Evolutionary conservation across 176 grass and related monocot species (phyloP).

Genomic region (Alloteropsis semialata): DNA sequence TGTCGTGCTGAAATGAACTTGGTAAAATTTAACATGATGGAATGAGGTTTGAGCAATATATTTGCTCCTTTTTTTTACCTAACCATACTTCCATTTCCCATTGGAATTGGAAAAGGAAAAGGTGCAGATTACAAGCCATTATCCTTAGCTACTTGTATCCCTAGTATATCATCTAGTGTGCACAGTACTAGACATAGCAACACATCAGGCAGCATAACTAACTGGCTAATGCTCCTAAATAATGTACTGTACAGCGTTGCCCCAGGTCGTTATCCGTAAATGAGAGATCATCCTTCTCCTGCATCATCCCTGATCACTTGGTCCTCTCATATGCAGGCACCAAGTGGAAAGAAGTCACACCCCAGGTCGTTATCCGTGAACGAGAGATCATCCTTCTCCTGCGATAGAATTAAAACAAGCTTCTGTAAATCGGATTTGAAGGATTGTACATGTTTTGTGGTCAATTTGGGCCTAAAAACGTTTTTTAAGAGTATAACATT

Average conservation of each 20-base stretch:
- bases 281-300: too few species aligned
- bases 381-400: slow-evolving; percentile 71
- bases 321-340: slow-evolving; percentile 93
- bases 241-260: slow-evolving; percentile 16
- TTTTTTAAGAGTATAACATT: background rate
- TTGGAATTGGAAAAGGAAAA: slow-evolving; percentile 5
- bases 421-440: background rate
- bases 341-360: slow-evolving; percentile 77
- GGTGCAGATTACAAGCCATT: slow-evolving; percentile 29
- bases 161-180: slow-evolving; percentile 32
- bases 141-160: slow-evolving; percentile 19
- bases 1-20: background rate
- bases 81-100: slow-evolving; percentile 20
- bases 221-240: background rate
- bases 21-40: background rate
- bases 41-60: slow-evolving; percentile 6
- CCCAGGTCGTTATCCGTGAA: slow-evolving; percentile 68
- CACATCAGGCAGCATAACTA: slow-evolving; percentile 21
- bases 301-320: too few species aligned
- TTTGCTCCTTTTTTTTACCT: background rate
- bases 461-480: background rate
- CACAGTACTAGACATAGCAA: background rate
- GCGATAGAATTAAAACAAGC: slow-evolving; percentile 21
- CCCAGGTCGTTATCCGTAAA: background rate
- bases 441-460: background rate